Evolutionary conservation across 1,284 basidiomycete species (phyloP).

Genomic region (Apiotrichum mycotoxinovorans): DNA sequence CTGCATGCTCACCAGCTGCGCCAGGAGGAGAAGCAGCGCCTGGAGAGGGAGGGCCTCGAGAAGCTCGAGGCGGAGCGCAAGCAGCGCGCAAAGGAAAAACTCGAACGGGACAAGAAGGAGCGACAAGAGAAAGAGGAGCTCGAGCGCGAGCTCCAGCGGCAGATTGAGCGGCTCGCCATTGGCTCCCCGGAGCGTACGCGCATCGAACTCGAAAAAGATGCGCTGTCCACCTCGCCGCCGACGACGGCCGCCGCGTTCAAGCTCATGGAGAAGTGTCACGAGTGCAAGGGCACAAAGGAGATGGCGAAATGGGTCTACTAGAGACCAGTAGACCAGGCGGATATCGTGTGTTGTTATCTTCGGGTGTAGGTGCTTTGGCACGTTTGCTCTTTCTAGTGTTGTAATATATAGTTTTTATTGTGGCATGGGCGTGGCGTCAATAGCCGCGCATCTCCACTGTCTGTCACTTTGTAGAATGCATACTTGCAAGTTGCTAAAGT

Average conservation of each 20-base stretch:
- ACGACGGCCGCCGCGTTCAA: background rate
- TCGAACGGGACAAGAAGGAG: background rate
- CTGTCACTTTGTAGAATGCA: no score
- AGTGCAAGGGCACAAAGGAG: slow-evolving; percentile 5
- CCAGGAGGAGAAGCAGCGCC: background rate
- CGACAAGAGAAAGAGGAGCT: background rate
- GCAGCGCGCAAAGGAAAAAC: background rate
- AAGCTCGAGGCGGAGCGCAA: background rate
- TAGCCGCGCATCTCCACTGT: no score
- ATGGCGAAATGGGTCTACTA: slow-evolving; percentile 7
- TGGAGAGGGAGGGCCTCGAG: background rate
- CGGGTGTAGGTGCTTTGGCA: no score
- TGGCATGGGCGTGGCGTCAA: no score
- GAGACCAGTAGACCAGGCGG: no score
- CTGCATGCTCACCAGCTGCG: background rate
- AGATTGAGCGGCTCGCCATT: background rate
- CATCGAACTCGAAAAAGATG: no score
- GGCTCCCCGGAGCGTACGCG: background rate
- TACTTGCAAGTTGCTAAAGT: no score
- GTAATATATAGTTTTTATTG: no score
- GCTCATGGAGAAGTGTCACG: slow-evolving; percentile 2
- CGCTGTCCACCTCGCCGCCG: background rate
- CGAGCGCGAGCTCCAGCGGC: background rate
- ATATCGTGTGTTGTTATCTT: no score
- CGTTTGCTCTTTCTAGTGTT: no score